Evolutionary conservation across 2,329 filamentous ascomycete species (phyloP).

Genomic region (Pyrenophora tritici-repentis): DNA sequence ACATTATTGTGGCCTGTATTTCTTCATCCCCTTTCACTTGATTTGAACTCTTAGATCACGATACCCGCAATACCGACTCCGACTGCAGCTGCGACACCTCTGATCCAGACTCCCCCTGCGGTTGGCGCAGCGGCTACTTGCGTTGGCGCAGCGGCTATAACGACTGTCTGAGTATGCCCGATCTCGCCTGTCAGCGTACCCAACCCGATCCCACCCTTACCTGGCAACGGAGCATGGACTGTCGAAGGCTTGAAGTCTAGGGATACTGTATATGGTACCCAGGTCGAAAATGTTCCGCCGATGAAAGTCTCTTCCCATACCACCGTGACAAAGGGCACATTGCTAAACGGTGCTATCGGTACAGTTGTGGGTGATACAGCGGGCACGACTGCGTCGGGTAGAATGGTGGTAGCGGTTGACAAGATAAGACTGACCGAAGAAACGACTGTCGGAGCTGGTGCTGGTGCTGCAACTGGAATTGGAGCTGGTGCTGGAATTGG

Average conservation of each 20-base stretch:
- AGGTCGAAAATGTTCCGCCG: conserved; percentile 33
- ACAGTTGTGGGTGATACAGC: conserved; percentile 1
- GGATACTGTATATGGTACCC: conserved; percentile 39
- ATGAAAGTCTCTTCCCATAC: conserved; percentile 43
- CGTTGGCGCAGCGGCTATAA: conserved; percentile 30
- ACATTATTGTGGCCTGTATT: neutral
- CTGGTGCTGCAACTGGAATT: neutral
- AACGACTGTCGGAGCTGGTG: conserved; percentile 3
- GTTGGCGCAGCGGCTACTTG: no score
- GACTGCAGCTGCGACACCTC: conserved; percentile 26
- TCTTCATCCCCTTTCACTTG: neutral
- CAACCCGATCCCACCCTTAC: conserved; percentile 41
- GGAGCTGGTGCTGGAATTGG: conserved; percentile 3
- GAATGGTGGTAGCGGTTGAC: conserved; percentile 4
- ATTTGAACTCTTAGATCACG: conserved; percentile 15
- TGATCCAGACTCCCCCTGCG: conserved; percentile 21
- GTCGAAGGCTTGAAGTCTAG: conserved; percentile 30
- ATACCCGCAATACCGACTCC: conserved; percentile 31
- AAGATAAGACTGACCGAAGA: conserved; percentile 7
- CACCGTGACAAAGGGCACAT: conserved; percentile 33
- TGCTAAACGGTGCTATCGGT: conserved; percentile 4
- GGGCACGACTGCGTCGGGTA: neutral
- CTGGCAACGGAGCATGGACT: conserved; percentile 30
- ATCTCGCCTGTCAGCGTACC: conserved; percentile 40
- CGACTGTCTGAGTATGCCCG: conserved; percentile 35